Base-by-base conservation (phyloP, 768 basidiomycete species). In the Grammothele lineata region DNA sequence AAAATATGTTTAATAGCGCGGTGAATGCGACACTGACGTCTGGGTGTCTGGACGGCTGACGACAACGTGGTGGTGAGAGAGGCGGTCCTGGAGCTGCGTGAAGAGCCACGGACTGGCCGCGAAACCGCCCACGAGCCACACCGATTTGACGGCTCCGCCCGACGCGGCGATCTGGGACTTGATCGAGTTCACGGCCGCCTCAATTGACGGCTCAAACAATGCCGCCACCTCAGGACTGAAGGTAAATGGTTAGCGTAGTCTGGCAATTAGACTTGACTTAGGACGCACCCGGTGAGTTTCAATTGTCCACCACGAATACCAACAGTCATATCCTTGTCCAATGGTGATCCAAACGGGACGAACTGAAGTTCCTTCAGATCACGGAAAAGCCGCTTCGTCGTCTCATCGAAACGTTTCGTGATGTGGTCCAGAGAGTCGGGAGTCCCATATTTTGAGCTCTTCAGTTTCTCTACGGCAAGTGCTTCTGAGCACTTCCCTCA, bases 101-200 rank as follows among this genome's bases (percentile, higher is more conserved):
- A 87, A 89, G 24, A 89, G 69, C 85, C 87, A 89, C 1, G 85
- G 83, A 48, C 84, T 87, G 0, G 87, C 86, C 2, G 87, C 87
- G 54, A 88, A 90, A 38, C 87, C 87, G 58, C 87, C 87, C 9
- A 90, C 87, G 19, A 90, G 68, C 71, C 87, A 90, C 4, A 90
- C 80, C n/a, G 84, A 87, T 83, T 76, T 82, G 55, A 90, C 84
- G 55, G 76, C 71, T 0, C 85, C 83, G 26, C 73, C 69, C 0
- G 85, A 85, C 0, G 79, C 78, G 43, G 83, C 77, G 35, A 90
- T 82, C 58, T 89, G 87, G 4, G 73, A 65, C 59, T 76, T 80
- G 60, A 90, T 88, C 26, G 85, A 83, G 17, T 68, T 62, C 22
- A 87, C 65, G 1, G 87, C 85, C 7, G 87, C 83, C 63, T 84